Conservation (phyloP, 257 asterid species). For the Gardenia jasminoides region DNA sequence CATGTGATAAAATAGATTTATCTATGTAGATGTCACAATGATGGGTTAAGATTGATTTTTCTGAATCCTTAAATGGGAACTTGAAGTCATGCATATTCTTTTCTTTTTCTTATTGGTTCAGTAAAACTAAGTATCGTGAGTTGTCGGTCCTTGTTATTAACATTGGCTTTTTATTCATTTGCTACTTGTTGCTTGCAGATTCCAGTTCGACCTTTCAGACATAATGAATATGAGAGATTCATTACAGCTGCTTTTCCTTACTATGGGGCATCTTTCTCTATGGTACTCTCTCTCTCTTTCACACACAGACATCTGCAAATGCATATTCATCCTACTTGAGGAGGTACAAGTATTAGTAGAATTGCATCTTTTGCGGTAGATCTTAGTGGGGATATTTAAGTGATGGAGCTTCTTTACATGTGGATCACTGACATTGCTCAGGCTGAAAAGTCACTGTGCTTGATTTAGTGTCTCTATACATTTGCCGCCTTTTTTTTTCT, state of each 20-base stretch:
- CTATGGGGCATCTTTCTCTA: constrained; percentile 81
- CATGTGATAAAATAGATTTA: too few species aligned
- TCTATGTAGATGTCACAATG: neutral
- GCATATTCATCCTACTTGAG: neutral
- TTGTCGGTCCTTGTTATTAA: neutral
- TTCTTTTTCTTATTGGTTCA: neutral
- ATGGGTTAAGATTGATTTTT: neutral
- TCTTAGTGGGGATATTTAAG: too few species aligned
- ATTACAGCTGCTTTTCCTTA: constrained; percentile 83
- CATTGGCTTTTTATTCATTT: neutral
- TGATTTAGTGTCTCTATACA: too few species aligned
- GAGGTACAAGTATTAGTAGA: too few species aligned
- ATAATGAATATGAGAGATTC: constrained; percentile 86
- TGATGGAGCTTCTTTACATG: too few species aligned
- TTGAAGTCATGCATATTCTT: too few species aligned
- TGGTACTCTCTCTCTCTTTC: constrained; percentile 43
- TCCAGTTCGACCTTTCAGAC: constrained; percentile 95
- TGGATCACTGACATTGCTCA: too few species aligned
- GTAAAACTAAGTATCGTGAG: neutral
- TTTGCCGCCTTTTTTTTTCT: too few species aligned
- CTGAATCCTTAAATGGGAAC: neutral
- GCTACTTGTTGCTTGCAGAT: constrained; percentile 48
- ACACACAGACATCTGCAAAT: neutral
- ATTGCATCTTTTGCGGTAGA: too few species aligned
- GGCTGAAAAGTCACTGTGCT: too few species aligned